Evolutionary conservation across 352 stramenopile genomes (phyloP).

Genomic region (Pythium oligandrum): DNA sequence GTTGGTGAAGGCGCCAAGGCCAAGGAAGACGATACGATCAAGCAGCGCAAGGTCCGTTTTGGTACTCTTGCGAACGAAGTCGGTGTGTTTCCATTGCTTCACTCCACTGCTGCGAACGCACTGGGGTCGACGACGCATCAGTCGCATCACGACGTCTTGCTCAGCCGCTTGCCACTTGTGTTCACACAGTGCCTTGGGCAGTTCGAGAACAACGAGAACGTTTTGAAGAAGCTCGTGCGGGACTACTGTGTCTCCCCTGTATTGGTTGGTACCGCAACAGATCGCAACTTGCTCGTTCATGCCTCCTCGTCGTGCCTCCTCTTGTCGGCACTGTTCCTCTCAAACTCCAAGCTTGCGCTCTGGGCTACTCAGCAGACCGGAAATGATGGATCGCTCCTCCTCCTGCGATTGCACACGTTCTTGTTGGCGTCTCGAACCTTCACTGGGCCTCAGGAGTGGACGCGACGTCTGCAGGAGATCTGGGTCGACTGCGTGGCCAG

Average conservation of each 20-base stretch:
- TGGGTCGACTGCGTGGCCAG: slow-evolving; percentile 81
- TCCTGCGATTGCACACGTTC: slow-evolving; percentile 50
- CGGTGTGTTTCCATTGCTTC: slow-evolving; percentile 71
- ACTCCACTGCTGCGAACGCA: slow-evolving; percentile 45
- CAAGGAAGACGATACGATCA: slow-evolving; percentile 8
- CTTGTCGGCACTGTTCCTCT: slow-evolving; percentile 73
- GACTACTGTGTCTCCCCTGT: slow-evolving; percentile 72
- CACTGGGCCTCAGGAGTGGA: slow-evolving; percentile 32
- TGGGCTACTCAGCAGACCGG: slow-evolving; percentile 63
- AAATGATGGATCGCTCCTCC: slow-evolving; percentile 55
- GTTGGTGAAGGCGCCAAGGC: slow-evolving; percentile 7
- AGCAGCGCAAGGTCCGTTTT: slow-evolving; percentile 36
- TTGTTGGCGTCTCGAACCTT: slow-evolving; percentile 50
- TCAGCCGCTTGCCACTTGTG: slow-evolving; percentile 71
- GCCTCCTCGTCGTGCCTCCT: slow-evolving; percentile 64
- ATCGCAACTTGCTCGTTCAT: slow-evolving; percentile 43
- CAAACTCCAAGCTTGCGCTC: slow-evolving; percentile 77
- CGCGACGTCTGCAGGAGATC: slow-evolving; percentile 61
- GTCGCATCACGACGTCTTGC: slow-evolving; percentile 35
- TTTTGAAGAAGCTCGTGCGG: slow-evolving; percentile 60
- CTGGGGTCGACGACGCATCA: slow-evolving; percentile 17
- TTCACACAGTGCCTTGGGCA: slow-evolving; percentile 83
- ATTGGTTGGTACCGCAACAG: slow-evolving; percentile 29
- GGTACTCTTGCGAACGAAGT: slow-evolving; percentile 61
- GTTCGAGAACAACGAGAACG: slow-evolving; percentile 58